A percentile compares a stretch with the other conserved stretches of the same genome.
Conservation (phyloP, 108 stramenopile species). For the Fragilaria crotonensis region DNA sequence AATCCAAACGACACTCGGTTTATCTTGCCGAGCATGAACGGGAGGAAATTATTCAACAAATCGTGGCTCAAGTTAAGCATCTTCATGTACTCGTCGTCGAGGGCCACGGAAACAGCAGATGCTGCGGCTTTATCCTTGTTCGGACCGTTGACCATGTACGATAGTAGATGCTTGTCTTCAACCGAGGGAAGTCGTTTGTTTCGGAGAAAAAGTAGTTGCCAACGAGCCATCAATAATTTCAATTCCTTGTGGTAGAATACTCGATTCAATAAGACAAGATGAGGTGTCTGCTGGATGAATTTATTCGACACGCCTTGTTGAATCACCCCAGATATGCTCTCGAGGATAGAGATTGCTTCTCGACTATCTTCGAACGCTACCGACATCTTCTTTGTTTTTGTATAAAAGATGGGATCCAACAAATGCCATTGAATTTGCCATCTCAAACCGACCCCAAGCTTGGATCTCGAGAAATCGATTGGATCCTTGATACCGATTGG, state of each 20-base stretch:
- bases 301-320: conserved; percentile 76
- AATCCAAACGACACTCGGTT: conserved; percentile 96
- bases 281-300: conserved; percentile 84
- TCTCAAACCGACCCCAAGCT: conserved; percentile 83
- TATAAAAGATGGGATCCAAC: conserved; percentile 82
- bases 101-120: conserved; percentile 81
- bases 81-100: conserved; percentile 97
- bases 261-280: conserved; percentile 87
- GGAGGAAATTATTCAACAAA: conserved; percentile 84
- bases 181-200: conserved; percentile 85
- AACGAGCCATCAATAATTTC: conserved; percentile 89
- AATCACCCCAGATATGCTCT: conserved; percentile 67
- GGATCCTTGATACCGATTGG: conserved; percentile 94
- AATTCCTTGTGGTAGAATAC: conserved; percentile 83
- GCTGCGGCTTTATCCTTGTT: conserved; percentile 64
- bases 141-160: conserved; percentile 89
- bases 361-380: conserved; percentile 79
- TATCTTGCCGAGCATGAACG: conserved; percentile 92
- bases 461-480: conserved; percentile 91
- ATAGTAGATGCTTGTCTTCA: conserved; percentile 85
- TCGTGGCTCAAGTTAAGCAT: conserved; percentile 96
- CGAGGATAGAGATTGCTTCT: conserved; percentile 81
- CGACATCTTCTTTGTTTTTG: conserved; percentile 73
- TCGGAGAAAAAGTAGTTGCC: conserved; percentile 92
- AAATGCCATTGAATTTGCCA: conserved; percentile 97